Base-by-base conservation (phyloP, 2,329 filamentous ascomycete genomes). In the Salinomyces thailandicus region DNA sequence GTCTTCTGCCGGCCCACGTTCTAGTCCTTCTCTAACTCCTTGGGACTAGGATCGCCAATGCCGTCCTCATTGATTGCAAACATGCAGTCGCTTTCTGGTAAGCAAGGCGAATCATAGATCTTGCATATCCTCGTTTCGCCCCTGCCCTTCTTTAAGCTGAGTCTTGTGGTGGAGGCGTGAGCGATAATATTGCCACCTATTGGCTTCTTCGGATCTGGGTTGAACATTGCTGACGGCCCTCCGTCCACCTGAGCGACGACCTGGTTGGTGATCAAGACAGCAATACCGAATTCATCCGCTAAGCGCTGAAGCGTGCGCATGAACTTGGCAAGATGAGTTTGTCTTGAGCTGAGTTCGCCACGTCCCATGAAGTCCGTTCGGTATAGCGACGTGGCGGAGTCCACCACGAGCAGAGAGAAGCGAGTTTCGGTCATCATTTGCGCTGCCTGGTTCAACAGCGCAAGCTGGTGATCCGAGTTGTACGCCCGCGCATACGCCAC, bases 401-500 rank as follows among this genome's bases (percentile, higher is more conserved):
- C 91, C 38, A 98, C 91, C 33, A 98, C 79, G 33, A 98, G 77
- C 6, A 98, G 73, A 3, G 91, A 96, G 62, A 98, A 98, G 3
- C 91, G 79, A 0, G 91, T 98, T 66, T 98, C 93, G 39, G 87
- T 95, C 93, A 98, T 98, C 91, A 98, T 98, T 44, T 86, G 79
- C 2, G 91, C 82, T 3, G 91, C 93, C 61, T 96, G 89, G 53
- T 91, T 91, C 44, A 98, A 77, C 5, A 98, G 72, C 59, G 94
- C 85, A 34, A 98, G 74, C 61, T 98, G 91, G 62, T 98, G 91
- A 48, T 98, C 91, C 0, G 89, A 96, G 60, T 98, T 98, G 68
- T 98, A 98, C 7, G 91, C 91, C 42, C 91, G 81, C 33, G 93
- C 93, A 60, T 98, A 98, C 3, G 93, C 93, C 38, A 98, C 87